Conservation (phyloP, 1,284 basidiomycete genomes). For the Marasmius sp. region DNA sequence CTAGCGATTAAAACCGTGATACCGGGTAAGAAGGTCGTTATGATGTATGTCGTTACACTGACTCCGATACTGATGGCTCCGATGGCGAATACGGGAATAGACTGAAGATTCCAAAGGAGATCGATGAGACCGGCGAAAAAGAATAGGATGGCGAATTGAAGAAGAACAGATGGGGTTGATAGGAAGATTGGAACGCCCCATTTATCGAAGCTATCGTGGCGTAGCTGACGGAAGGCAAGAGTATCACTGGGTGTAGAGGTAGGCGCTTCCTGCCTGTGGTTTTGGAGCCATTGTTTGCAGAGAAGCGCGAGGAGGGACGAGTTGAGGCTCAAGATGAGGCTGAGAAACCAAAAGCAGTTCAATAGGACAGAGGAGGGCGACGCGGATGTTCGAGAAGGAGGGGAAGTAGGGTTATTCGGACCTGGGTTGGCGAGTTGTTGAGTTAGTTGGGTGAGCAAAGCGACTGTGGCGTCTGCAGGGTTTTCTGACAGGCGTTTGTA, state of each 20-base stretch:
- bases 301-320: constrained; percentile 3
- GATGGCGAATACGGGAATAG: background rate
- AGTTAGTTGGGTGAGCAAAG: constrained; percentile 13
- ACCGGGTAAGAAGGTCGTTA: background rate
- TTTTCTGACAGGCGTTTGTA: constrained; percentile 13
- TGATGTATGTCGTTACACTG: background rate
- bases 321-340: constrained; percentile 3
- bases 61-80: background rate
- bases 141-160: constrained; percentile 1
- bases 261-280: background rate
- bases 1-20: background rate
- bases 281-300: constrained; percentile 12
- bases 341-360: constrained; percentile 12
- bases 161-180: background rate
- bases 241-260: background rate
- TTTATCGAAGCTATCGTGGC: background rate
- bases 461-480: constrained; percentile 4
- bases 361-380: background rate
- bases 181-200: background rate
- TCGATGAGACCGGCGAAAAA: constrained; percentile 6
- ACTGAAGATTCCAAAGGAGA: constrained; percentile 1
- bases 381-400: background rate
- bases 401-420: background rate
- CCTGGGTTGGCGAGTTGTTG: background rate
- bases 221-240: constrained; percentile 6